A percentile compares a stretch with the other conserved stretches of the same genome.
Evolutionary conservation across 495 filamentous ascomycete genomes (phyloP).

Genomic region (Hyphodiscus hymeniophilus): DNA sequence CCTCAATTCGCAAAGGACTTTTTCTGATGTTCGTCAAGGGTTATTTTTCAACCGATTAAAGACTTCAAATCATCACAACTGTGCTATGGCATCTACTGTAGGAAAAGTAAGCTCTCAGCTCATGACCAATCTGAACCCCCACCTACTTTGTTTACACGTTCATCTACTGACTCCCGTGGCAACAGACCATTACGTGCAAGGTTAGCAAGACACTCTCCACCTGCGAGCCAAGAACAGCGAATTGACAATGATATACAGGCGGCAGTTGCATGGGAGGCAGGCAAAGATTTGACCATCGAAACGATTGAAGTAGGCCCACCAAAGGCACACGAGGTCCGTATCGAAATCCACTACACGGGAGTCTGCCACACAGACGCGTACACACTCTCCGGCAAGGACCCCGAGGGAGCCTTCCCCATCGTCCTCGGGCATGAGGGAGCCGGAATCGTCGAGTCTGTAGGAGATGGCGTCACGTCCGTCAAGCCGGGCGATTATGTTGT

Average conservation of each 20-base stretch:
- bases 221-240: slow-evolving; percentile 4
- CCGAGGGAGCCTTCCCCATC: slow-evolving; percentile 95
- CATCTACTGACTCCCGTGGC: slow-evolving; percentile 2
- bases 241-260: slow-evolving; percentile 44
- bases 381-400: slow-evolving; percentile 95
- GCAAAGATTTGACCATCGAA: slow-evolving; percentile 79
- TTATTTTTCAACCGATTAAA: too few species aligned
- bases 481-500: slow-evolving; percentile 90
- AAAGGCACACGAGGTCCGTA: slow-evolving; percentile 91
- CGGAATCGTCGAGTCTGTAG: slow-evolving; percentile 92
- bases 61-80: neutral
- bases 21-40: too few species aligned
- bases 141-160: neutral
- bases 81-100: slow-evolving; percentile 4
- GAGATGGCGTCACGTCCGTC: slow-evolving; percentile 89
- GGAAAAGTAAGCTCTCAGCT: slow-evolving; percentile 11
- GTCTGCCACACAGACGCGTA: slow-evolving; percentile 99
- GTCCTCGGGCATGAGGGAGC: slow-evolving; percentile 96
- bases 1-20: too few species aligned
- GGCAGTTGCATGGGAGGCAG: slow-evolving; percentile 93
- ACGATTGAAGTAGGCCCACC: slow-evolving; percentile 88
- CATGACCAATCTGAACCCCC: neutral
- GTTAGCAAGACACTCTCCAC: slow-evolving; percentile 28
- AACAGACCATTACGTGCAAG: slow-evolving; percentile 70
- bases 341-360: slow-evolving; percentile 92